Conservation (phyloP, 768 basidiomycete species). For the Termitomyces heimii region DNA sequence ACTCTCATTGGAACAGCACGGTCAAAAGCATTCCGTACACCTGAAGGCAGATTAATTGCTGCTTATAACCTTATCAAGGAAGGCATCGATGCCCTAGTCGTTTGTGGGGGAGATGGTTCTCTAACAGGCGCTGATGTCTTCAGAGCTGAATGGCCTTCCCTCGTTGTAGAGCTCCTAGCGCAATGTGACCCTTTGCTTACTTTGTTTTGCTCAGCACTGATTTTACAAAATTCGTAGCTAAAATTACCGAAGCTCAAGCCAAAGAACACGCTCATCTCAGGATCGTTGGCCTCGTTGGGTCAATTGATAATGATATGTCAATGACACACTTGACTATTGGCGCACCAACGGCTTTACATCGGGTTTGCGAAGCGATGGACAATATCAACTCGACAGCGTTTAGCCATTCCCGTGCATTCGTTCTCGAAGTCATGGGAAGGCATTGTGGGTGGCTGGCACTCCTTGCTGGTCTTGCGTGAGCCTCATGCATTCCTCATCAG, state of each 20-base stretch:
- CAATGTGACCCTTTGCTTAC: slow-evolving; percentile 39
- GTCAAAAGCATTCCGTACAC: slow-evolving; percentile 75
- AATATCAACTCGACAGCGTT: slow-evolving; percentile 96
- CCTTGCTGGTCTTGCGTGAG: slow-evolving; percentile 84
- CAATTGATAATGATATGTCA: slow-evolving; percentile 99
- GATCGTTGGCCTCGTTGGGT: slow-evolving; percentile 98
- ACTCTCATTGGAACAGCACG: slow-evolving; percentile 94
- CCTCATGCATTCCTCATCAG: slow-evolving; percentile 1
- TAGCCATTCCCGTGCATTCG: slow-evolving; percentile 96
- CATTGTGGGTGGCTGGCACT: slow-evolving; percentile 99
- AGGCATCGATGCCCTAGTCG: slow-evolving; percentile 94
- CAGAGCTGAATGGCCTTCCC: slow-evolving; percentile 89
- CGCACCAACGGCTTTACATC: slow-evolving; percentile 89
- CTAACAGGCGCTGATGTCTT: slow-evolving; percentile 95
- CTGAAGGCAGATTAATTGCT: slow-evolving; percentile 83
- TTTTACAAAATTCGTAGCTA: slow-evolving; percentile 32
- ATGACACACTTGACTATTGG: slow-evolving; percentile 97
- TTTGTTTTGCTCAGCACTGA: neutral
- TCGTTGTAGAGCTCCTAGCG: slow-evolving; percentile 61
- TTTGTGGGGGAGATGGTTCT: slow-evolving; percentile 97
- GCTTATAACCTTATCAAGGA: slow-evolving; percentile 91
- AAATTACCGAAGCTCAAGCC: slow-evolving; percentile 72
- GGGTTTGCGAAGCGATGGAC: slow-evolving; percentile 97
- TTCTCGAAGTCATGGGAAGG: slow-evolving; percentile 98
- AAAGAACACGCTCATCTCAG: slow-evolving; percentile 75